Evolutionary conservation across 495 filamentous ascomycete species (phyloP), one percentile per base, ranked within the genome.

Genomic region (Immersiella caudata): DNA sequence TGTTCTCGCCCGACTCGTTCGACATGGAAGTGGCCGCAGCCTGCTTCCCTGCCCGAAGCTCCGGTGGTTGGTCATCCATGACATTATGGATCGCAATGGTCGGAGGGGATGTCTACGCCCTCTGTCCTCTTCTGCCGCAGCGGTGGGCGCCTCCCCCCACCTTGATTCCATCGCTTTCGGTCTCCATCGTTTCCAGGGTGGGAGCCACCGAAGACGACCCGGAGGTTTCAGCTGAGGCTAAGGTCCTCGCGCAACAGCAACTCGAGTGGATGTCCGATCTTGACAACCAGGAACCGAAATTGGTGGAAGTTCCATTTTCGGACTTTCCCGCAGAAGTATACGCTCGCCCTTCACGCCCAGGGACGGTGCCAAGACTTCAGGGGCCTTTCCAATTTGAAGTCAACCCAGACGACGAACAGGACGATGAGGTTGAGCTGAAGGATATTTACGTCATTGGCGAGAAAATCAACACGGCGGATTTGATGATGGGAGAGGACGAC

Each of bases 71-170:
- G 93, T 89, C 91, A 7, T 83, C 91, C 16, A 96, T 95, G 92
- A 96, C 93, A 2, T 79, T 97, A 20, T 97, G 93, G 93, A 79
- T 96, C 54, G 93, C 91, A 18, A 97, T 96, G 92, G 84, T 82
- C 36, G 90, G 91, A 26, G 93, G 93, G 5, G 93, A 96, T 71
- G 85, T 97, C 8, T 97, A 97, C 70, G 91, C 92, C 8, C 79
- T 97, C n/a, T 96, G 93, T 75, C 93, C 93, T 11, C 83, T 97
- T 5, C 78, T 97, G 27, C 93, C 93, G 5, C 85, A 84, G 16
- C 92, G 87, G 71, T 97, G 92, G 92, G 83, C 90, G 59, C 89
- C 90, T n/a, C 87, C 90, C 18, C 84, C 89, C 1, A 88, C 88
- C 0, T 82, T 91, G 14, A 86, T 96, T 27, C 89, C 93, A 2